phyloP scores from a whole-genome alignment of 2,329 filamentous ascomycete genomes.

The Microsporum audouinii region DNA sequence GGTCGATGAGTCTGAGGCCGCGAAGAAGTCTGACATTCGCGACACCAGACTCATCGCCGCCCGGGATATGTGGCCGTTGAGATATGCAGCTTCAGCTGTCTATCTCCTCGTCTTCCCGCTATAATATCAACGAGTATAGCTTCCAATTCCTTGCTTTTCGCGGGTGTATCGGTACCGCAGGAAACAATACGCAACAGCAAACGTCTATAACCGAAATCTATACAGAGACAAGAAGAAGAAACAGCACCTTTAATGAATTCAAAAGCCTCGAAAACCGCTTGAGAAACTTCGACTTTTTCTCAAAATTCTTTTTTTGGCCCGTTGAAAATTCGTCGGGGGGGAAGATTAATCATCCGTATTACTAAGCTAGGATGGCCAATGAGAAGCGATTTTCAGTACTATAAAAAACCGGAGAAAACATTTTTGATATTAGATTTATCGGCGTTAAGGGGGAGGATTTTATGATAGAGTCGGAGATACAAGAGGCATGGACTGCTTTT shows the following conservation, averaged over 20 bases:
- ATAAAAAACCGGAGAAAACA: background rate
- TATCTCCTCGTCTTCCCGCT: background rate
- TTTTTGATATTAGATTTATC: background rate
- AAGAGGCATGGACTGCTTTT: background rate
- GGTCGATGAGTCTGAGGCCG: conserved; percentile 26
- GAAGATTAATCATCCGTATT: background rate
- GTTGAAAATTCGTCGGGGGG: background rate
- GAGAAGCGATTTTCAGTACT: background rate
- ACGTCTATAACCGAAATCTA: background rate
- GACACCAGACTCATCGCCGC: conserved; percentile 49
- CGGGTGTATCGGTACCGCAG: background rate
- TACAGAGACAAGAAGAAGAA: background rate
- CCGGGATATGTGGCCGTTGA: background rate
- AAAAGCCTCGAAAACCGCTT: too few relatives aligned
- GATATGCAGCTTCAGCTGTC: background rate
- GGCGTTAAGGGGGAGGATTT: background rate
- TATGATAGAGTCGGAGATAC: background rate
- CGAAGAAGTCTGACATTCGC: conserved; percentile 43
- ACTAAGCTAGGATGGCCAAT: background rate
- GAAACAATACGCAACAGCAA: background rate
- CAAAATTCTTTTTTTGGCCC: background rate
- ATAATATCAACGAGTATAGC: background rate
- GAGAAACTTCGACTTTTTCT: background rate
- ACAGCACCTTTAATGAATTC: background rate
- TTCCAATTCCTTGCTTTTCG: background rate